A percentile compares a stretch with the other conserved stretches of the same genome.
phyloP scores from a whole-genome alignment of 148 eudicot genomes.

The Heliamphora exappendiculata region DNA sequence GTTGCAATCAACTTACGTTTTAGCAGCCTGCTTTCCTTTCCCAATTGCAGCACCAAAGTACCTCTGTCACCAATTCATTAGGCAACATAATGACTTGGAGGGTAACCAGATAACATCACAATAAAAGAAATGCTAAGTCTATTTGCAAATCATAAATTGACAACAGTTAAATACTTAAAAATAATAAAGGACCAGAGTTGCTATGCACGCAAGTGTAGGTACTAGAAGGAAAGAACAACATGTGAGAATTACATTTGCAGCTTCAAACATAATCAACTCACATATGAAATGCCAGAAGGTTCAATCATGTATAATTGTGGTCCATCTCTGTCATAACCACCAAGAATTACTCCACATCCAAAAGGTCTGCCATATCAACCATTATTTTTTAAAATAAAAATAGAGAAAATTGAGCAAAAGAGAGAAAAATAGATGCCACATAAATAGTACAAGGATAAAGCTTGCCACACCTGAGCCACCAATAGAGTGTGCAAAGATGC shows the following conservation, averaged over 20 bases:
- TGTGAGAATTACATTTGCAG: neutral
- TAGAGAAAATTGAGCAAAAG: neutral
- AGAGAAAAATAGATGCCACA: neutral
- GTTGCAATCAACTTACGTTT: constrained; percentile 59
- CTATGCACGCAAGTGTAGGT: neutral
- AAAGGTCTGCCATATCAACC: constrained; percentile 61
- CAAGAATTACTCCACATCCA: constrained; percentile 93
- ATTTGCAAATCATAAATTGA: neutral
- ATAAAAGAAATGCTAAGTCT: neutral
- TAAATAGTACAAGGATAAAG: neutral
- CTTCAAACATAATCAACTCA: constrained; percentile 34
- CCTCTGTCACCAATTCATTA: constrained; percentile 38
- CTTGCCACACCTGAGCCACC: constrained; percentile 91
- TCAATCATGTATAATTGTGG: constrained; percentile 94
- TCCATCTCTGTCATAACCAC: constrained; percentile 97
- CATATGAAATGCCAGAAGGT: constrained; percentile 97
- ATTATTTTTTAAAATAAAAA: neutral
- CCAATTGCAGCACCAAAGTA: constrained; percentile 98
- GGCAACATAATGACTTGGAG: neutral
- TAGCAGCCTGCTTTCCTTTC: constrained; percentile 97
- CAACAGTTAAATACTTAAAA: neutral
- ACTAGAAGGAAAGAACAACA: neutral
- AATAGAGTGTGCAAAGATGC: constrained; percentile 90
- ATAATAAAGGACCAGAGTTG: neutral
- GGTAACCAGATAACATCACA: neutral